Base-by-base conservation (phyloP, 306 rosid species). In the Acmispon strigosus region DNA sequence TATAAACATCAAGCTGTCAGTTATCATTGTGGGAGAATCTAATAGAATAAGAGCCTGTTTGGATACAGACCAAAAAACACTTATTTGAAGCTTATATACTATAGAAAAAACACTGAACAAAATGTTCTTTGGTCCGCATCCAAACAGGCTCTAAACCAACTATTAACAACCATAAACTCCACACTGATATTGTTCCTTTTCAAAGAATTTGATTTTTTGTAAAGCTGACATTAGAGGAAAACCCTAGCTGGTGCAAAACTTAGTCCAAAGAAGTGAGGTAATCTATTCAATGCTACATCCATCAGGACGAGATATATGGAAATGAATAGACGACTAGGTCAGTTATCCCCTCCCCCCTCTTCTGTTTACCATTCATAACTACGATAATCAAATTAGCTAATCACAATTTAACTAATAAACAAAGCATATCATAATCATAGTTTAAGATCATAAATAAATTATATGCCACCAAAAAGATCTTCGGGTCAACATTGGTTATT, bases 1-100 rank as follows among this genome's bases (percentile, higher is more conserved):
- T 94, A 78, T 55, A 80, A 73, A 80, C 60, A 66, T 69, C 73
- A 44, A 49, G 68, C 17, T 42, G 80, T 94, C 84, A 91, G 83
- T 79, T 76, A 45, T 45, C 68, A 61, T 61, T 59, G 60, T 22
- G 11, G 39, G 18, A n/a, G 19, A 44, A 42, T 5, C 42, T 19
- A 37, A 41, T 41, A 48, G 27, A 79, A 70, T 16, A 51, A 22
- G 24, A 22, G 24, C 24, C 24, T 2, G 24, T 22, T 22, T 22
- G 2, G 24, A 22, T 22, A 22, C 24, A 2, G 24, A 22, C 24
- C 24, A 22, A 22, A 22, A 22, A 22, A 22, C 24, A 22, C 24
- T 22, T 22, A 22, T 22, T 22, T 22, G 24, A 22, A 22, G 24
- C 24, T 22, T 22, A 22, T 22, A 1, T 22, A 22, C n/a, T n/a